Percentiles rank a stretch among this genome's conserved stretches.
phyloP scores from a whole-genome alignment of 2,329 filamentous ascomycete species.

The Graphilbum fragrans region DNA sequence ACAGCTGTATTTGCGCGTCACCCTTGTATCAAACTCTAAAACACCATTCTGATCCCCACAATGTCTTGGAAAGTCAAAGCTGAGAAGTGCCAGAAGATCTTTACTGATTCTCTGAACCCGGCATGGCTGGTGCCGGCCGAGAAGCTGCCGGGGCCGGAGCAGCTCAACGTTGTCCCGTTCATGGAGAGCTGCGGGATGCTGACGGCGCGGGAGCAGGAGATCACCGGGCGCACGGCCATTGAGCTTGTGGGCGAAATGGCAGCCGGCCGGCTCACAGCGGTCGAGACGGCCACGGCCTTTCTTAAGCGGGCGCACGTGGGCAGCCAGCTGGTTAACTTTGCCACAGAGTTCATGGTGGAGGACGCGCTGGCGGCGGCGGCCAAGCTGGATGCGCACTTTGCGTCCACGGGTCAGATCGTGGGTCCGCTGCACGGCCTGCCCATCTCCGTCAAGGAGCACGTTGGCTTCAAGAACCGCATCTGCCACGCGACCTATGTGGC shows the following conservation, averaged over 20 bases:
- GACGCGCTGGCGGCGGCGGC: slow-evolving; percentile 17
- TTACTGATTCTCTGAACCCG: no score
- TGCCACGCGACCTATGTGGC: slow-evolving; percentile 1
- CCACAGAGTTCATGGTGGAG: slow-evolving; percentile 24
- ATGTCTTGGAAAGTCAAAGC: no score
- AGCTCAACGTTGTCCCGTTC: no score
- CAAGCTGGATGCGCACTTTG: slow-evolving; percentile 18
- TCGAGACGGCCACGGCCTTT: not conserved
- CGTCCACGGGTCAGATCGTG: slow-evolving; percentile 15
- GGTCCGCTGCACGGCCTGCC: slow-evolving; percentile 31
- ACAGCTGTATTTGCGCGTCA: no score
- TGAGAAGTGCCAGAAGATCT: no score
- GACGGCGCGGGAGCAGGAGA: not conserved
- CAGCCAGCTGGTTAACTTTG: slow-evolving; percentile 1
- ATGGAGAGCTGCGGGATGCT: no score
- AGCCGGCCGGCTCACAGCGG: not conserved
- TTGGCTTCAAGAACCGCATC: slow-evolving; percentile 18
- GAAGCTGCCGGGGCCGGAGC: not conserved
- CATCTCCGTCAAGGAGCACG: slow-evolving; percentile 18
- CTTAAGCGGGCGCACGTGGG: not conserved
- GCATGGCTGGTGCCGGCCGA: not conserved
- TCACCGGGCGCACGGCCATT: not conserved
- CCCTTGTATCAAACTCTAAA: no score
- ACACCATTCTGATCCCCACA: no score
- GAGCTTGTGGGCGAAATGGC: not conserved